These are phyloP conservation scores for Ajuga chamaepitys DNA, from an alignment of 257 asterid genomes.

Conservation along the genomic window DNA sequence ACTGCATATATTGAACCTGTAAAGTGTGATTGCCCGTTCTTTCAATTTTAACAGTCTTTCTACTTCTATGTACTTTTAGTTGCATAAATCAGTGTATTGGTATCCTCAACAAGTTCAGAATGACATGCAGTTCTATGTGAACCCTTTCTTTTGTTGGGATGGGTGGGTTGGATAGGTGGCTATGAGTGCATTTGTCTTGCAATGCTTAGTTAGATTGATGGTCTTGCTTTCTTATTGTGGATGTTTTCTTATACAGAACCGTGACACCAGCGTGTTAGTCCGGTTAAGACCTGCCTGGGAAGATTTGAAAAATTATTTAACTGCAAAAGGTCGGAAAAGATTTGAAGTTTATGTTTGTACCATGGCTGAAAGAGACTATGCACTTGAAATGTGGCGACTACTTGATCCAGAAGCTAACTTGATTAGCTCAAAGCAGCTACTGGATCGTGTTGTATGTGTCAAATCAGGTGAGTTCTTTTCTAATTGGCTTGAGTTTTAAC, in stretches of 20 bases:
- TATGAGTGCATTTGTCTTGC: slow-evolving; percentile 2
- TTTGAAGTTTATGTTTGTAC: slow-evolving; percentile 98
- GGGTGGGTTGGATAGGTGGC: background rate
- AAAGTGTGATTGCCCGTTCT: background rate
- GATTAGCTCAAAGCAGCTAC: slow-evolving; percentile 58
- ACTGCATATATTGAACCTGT: background rate
- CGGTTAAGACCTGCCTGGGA: slow-evolving; percentile 98
- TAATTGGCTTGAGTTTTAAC: background rate
- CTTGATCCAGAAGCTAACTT: slow-evolving; percentile 86
- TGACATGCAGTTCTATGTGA: background rate
- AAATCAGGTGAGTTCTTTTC: slow-evolving; percentile 56
- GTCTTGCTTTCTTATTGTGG: slow-evolving; percentile 17
- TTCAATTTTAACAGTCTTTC: background rate
- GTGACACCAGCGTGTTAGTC: slow-evolving; percentile 96
- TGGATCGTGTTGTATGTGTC: slow-evolving; percentile 89
- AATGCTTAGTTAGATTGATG: slow-evolving; percentile 10
- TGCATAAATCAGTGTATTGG: background rate
- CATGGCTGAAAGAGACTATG: slow-evolving; percentile 98
- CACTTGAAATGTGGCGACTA: slow-evolving; percentile 98
- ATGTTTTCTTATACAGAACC: slow-evolving; percentile 47
- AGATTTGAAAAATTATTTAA: slow-evolving; percentile 78
- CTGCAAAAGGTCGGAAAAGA: slow-evolving; percentile 89
- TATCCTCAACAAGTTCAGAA: background rate
- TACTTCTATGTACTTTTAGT: background rate
- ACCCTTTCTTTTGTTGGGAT: background rate